These are phyloP conservation scores for Lophiotrema nucula DNA, from an alignment of 495 filamentous ascomycete genomes.

Conservation along the genomic window DNA sequence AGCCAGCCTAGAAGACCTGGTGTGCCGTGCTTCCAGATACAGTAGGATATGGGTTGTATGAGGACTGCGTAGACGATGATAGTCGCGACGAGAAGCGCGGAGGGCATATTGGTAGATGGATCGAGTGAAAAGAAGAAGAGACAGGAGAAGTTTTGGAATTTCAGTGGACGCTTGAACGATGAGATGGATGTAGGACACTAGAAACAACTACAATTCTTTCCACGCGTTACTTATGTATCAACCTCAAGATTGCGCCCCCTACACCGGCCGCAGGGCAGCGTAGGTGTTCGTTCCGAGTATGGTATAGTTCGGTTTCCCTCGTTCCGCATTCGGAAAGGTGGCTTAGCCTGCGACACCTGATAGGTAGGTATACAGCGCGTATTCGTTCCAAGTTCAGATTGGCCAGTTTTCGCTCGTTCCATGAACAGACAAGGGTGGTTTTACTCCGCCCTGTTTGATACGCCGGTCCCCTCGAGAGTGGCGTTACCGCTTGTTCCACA, in stretches of 20 bases:
- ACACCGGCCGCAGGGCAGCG: too few relatives aligned
- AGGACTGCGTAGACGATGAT: background rate
- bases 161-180: background rate
- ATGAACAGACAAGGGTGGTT: too few relatives aligned
- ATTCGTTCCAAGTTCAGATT: background rate
- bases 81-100: background rate
- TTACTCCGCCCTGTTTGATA: too few relatives aligned
- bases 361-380: background rate
- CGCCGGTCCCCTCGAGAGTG: too few relatives aligned
- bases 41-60: background rate
- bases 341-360: background rate
- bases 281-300: background rate
- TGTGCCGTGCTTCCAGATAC: background rate
- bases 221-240: background rate
- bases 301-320: background rate
- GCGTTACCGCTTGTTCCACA: too few relatives aligned
- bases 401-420: background rate
- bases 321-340: background rate
- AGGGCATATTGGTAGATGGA: background rate
- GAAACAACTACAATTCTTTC: background rate
- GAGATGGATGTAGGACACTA: background rate
- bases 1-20: background rate
- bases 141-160: background rate
- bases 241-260: background rate
- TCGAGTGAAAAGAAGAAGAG: background rate